Base-by-base conservation (phyloP, 495 filamentous ascomycete species). In the Penicillium cosmopolitanum region DNA sequence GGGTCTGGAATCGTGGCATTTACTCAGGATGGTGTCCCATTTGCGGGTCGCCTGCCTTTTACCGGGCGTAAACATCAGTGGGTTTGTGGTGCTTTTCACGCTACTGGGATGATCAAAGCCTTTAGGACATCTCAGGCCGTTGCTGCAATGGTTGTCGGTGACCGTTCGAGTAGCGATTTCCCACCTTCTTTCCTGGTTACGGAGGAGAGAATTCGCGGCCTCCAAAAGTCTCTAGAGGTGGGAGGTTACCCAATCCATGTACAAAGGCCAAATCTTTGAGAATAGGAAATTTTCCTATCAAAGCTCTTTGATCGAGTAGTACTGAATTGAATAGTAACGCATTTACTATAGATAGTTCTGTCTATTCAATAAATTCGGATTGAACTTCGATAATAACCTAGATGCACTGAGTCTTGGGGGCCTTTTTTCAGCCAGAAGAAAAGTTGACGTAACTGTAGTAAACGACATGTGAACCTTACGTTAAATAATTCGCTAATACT, bases 41-140 rank as follows among this genome's bases (percentile, higher is more conserved):
- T 52, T 52, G 50, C 50, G 3, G 50, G 50, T 18, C 31, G 50
- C 7, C 12, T 52, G n/a, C 50, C 50, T n/a, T 52, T 52, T 38
- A 10, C 31, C n/a, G 50, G 19, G 31, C 31, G 19, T 28, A 52
- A 34, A 4, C 50, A 52, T 19, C 31, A 52, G 15, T 52, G 50
- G 50, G 50, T 52, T 9, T 52, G 50, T 38, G 50, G 50, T 19
- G 50, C 31, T 19, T 52, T 28, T 11, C 50, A 52, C 19, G 50
- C 31, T 52, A 52, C 35, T 21, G 50, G 50, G 11, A 52, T 52
- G 50, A 38, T 52, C 28, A 52, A 52, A 10, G 50, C 50, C 5
- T 52, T 36, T 18, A 21, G 50, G 10, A 52, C 35, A 15, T 34
- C 50, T 6, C 31, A 52, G 35, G 25, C 16, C 16, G 33, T 52